Conservation (phyloP, 805 yeast species). For the Trichomonascus vanleenenianus region DNA sequence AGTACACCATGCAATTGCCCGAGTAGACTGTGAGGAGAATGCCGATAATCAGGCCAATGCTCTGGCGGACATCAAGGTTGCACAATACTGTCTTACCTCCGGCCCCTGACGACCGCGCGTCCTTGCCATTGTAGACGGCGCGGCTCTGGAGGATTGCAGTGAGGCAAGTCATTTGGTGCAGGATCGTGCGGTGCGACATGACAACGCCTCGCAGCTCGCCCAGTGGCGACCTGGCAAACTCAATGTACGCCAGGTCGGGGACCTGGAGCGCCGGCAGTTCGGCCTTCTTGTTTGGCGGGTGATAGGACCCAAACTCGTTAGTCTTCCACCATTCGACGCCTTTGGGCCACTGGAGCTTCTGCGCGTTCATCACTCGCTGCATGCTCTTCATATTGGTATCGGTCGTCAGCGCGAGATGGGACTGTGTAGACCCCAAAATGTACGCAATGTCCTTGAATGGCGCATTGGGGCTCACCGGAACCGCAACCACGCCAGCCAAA, state of each 20-base stretch:
- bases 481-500: constrained; percentile 88
- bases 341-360: constrained; percentile 57
- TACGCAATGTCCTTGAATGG: constrained; percentile 62
- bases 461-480: constrained; percentile 76
- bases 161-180: constrained; percentile 79
- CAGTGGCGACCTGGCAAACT: constrained; percentile 79
- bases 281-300: constrained; percentile 45
- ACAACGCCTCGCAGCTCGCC: constrained; percentile 94
- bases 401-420: constrained; percentile 73
- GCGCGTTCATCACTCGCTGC: constrained; percentile 49
- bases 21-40: constrained; percentile 72
- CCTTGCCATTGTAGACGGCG: constrained; percentile 9
- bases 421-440: constrained; percentile 64
- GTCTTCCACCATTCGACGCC: constrained; percentile 75
- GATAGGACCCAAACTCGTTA: constrained; percentile 72
- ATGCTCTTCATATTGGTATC: constrained; percentile 70
- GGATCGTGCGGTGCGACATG: constrained; percentile 77
- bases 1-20: constrained; percentile 76
- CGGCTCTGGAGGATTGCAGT: constrained; percentile 51
- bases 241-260: constrained; percentile 87
- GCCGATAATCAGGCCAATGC: constrained; percentile 82
- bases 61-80: constrained; percentile 62
- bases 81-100: constrained; percentile 53
- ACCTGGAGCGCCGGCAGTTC: constrained; percentile 61
- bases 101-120: constrained; percentile 33